phyloP scores from a whole-genome alignment of 2,329 filamentous ascomycete genomes.

The Cordyceps javanica region DNA sequence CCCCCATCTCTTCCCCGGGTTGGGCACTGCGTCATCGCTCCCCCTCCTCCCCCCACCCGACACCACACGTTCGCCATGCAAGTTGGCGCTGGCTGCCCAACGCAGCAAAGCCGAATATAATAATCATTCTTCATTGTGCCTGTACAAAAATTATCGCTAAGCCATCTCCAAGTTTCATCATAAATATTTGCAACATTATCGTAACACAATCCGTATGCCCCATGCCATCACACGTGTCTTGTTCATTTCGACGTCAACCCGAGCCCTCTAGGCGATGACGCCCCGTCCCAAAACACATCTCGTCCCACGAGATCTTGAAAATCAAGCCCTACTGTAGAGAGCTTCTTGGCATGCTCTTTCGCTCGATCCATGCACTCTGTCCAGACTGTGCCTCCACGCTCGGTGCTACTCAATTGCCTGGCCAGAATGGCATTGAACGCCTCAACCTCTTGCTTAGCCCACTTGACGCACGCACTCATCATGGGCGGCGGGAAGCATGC shows the following conservation, averaged over 20 bases:
- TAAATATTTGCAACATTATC: slow-evolving; percentile 1
- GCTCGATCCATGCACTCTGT: slow-evolving; percentile 76
- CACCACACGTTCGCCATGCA: not conserved
- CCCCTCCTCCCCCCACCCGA: too few species aligned
- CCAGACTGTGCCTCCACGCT: slow-evolving; percentile 71
- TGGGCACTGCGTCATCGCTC: slow-evolving; percentile 9
- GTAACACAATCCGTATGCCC: not conserved
- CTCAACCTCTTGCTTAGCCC: slow-evolving; percentile 94
- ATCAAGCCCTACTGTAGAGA: slow-evolving; percentile 82
- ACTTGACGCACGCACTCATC: slow-evolving; percentile 93
- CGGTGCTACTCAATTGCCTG: slow-evolving; percentile 81
- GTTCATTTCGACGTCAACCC: slow-evolving; percentile 24
- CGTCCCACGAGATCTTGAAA: slow-evolving; percentile 76
- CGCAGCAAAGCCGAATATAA: not conserved
- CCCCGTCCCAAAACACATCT: slow-evolving; percentile 24
- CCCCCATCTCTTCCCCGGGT: not conserved
- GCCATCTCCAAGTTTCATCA: slow-evolving; percentile 1
- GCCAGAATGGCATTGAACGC: slow-evolving; percentile 79
- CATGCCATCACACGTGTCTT: not conserved
- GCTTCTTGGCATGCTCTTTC: slow-evolving; percentile 69
- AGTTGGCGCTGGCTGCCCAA: not conserved
- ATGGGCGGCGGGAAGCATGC: slow-evolving; percentile 77
- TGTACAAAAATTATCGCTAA: not conserved
- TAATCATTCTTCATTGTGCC: not conserved
- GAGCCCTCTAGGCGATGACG: slow-evolving; percentile 33